A percentile compares a stretch with the other conserved stretches of the same genome.
Conservation (phyloP, 2,329 filamentous ascomycete species). For the Thelonectria olida region DNA sequence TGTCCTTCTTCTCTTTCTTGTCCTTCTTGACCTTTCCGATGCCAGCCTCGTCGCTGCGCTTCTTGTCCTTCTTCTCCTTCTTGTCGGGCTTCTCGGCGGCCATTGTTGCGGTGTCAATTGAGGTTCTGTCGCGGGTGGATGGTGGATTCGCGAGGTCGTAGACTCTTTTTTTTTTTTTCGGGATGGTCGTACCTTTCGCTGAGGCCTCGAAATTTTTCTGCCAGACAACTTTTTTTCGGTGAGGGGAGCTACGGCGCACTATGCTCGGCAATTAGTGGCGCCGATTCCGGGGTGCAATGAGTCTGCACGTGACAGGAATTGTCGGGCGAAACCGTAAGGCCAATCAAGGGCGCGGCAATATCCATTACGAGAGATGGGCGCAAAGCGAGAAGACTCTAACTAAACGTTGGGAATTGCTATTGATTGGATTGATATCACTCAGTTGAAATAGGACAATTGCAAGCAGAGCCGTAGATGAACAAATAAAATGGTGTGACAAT, state of each 20-base stretch:
- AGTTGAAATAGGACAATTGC: neutral
- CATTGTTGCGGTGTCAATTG: slow-evolving; percentile 49
- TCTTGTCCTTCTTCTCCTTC: slow-evolving; percentile 69
- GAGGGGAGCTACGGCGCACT: slow-evolving; percentile 37
- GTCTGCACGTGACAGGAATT: slow-evolving; percentile 23
- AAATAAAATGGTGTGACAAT: slow-evolving; percentile 39
- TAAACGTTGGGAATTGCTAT: slow-evolving; percentile 4
- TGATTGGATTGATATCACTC: slow-evolving; percentile 20
- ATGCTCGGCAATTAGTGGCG: slow-evolving; percentile 43
- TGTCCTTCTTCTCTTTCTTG: slow-evolving; percentile 73
- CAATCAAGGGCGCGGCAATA: slow-evolving; percentile 36
- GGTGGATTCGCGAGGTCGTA: slow-evolving; percentile 35
- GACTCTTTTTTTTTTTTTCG: slow-evolving; percentile 35
- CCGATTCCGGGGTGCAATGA: slow-evolving; percentile 38
- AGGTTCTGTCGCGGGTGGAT: slow-evolving; percentile 16
- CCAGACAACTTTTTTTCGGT: slow-evolving; percentile 43
- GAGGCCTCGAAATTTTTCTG: slow-evolving; percentile 44
- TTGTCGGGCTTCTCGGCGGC: slow-evolving; percentile 59
- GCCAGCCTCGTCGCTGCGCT: slow-evolving; percentile 64
- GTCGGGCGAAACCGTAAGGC: neutral
- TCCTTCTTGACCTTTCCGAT: slow-evolving; percentile 66
- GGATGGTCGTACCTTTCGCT: slow-evolving; percentile 39
- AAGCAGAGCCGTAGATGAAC: slow-evolving; percentile 10
- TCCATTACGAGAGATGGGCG: slow-evolving; percentile 32
- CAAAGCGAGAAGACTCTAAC: neutral